Conservation (phyloP, 176 grass and related monocot species). For the Ensete ventricosum region DNA sequence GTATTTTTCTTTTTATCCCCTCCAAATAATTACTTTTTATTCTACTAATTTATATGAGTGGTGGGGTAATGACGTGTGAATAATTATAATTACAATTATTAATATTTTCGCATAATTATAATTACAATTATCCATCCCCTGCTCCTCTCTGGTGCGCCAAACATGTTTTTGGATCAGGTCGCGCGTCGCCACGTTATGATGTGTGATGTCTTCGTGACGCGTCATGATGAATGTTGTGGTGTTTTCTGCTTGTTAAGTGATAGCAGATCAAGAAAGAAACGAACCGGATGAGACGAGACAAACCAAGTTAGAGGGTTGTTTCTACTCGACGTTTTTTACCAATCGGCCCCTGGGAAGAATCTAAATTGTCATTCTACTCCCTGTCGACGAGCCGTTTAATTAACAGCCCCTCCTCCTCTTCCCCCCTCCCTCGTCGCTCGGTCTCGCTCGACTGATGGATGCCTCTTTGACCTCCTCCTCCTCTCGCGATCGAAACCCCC, state of each 20-base stretch:
- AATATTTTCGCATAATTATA: too few relatives aligned
- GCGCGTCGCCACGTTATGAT: neutral
- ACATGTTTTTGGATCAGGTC: neutral
- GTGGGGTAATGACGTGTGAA: too few relatives aligned
- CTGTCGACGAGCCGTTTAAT: neutral
- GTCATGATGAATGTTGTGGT: neutral
- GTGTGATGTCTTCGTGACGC: neutral
- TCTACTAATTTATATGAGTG: too few relatives aligned
- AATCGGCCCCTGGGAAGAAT: neutral
- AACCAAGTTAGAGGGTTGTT: too few relatives aligned
- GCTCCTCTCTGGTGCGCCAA: neutral
- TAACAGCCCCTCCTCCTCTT: neutral
- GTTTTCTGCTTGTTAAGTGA: too few relatives aligned
- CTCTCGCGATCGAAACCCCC: neutral
- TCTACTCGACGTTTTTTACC: neutral
- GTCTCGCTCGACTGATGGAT: neutral
- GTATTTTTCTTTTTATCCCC: too few relatives aligned
- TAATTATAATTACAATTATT: too few relatives aligned
- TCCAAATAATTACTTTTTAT: too few relatives aligned
- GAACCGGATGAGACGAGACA: too few relatives aligned
- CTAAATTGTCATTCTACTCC: neutral
- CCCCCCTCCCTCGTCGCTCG: neutral
- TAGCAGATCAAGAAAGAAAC: too few relatives aligned
- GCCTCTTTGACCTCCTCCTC: neutral
- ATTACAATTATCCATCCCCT: neutral